Percentiles rank a stretch among this genome's conserved stretches.
Evolutionary conservation across 2,329 filamentous ascomycete genomes (phyloP).

Genomic region (Verticillium zaregamsianum): DNA sequence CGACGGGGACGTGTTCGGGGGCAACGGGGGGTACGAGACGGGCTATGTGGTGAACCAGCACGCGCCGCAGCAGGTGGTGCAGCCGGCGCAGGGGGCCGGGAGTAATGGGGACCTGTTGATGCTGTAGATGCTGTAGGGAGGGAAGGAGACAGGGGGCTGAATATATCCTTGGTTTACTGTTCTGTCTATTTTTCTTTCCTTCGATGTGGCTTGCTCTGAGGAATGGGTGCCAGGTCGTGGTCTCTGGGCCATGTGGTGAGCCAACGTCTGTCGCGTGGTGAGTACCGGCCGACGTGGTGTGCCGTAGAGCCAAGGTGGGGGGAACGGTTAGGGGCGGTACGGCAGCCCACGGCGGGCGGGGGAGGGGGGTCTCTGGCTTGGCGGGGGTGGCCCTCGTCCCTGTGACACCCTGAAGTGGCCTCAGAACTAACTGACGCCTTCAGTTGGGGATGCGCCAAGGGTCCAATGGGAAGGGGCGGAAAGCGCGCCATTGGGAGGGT

Average conservation of each 20-base stretch:
- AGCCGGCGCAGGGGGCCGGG: constrained; percentile 59
- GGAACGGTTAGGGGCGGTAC: background rate
- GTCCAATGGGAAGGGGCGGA: background rate
- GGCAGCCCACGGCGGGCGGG: background rate
- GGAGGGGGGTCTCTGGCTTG: background rate
- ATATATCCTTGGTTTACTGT: background rate
- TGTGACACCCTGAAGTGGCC: background rate
- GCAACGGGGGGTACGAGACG: constrained; percentile 46
- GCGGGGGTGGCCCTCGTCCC: background rate
- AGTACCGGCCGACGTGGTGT: background rate
- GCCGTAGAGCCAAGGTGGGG: background rate
- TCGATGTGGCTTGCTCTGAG: background rate
- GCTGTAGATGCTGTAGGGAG: constrained; percentile 46
- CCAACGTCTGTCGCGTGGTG: background rate
- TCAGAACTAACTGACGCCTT: background rate
- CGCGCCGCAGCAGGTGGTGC: constrained; percentile 70
- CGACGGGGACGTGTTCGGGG: constrained; percentile 60
- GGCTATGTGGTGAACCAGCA: constrained; percentile 79
- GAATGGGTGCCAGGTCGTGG: background rate
- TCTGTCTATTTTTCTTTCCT: background rate
- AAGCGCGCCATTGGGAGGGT: background rate
- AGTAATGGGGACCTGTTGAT: constrained; percentile 70
- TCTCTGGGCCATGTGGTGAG: background rate
- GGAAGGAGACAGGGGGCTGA: background rate
- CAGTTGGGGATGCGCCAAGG: background rate